Evolutionary conservation across 768 basidiomycete species (phyloP).

Genomic region (Melanogaster broomeanus): DNA sequence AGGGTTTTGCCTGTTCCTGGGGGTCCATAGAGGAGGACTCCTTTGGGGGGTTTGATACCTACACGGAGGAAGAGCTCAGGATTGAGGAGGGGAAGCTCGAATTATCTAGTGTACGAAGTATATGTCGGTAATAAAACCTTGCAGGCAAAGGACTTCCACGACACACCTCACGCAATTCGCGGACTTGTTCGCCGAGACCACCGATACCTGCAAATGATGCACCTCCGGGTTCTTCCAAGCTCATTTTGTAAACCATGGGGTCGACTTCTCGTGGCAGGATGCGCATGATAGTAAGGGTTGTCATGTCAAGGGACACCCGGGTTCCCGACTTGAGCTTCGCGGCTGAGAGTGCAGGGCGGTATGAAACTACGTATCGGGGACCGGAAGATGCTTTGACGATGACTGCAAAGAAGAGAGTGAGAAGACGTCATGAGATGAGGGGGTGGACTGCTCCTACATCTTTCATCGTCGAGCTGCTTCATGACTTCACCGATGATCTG

Average conservation of each 20-base stretch:
- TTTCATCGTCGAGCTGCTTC: slow-evolving; percentile 97
- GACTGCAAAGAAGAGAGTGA: slow-evolving; percentile 46
- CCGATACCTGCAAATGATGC: slow-evolving; percentile 97
- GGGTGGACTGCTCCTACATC: slow-evolving; percentile 61
- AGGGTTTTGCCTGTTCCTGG: slow-evolving; percentile 97
- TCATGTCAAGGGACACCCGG: slow-evolving; percentile 98
- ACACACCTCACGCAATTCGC: slow-evolving; percentile 90
- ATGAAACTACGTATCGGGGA: slow-evolving; percentile 97
- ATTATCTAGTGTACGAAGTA: slow-evolving; percentile 64
- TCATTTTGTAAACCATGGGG: slow-evolving; percentile 99
- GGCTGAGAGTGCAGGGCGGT: slow-evolving; percentile 88
- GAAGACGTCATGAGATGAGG: background rate
- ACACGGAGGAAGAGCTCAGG: slow-evolving; percentile 96
- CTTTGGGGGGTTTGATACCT: slow-evolving; percentile 95
- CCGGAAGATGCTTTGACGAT: slow-evolving; percentile 99
- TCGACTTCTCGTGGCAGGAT: slow-evolving; percentile 97
- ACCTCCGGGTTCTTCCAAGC: slow-evolving; percentile 93
- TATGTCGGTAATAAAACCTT: background rate
- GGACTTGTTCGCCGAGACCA: slow-evolving; percentile 92
- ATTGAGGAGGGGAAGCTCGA: slow-evolving; percentile 89
- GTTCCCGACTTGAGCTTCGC: slow-evolving; percentile 91
- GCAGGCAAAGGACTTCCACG: background rate
- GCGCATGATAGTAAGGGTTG: slow-evolving; percentile 98
- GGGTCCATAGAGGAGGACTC: slow-evolving; percentile 93
- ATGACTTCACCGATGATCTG: slow-evolving; percentile 99